phyloP scores from a whole-genome alignment of 2,329 filamentous ascomycete species.

The Cryoendolithus antarcticus region DNA sequence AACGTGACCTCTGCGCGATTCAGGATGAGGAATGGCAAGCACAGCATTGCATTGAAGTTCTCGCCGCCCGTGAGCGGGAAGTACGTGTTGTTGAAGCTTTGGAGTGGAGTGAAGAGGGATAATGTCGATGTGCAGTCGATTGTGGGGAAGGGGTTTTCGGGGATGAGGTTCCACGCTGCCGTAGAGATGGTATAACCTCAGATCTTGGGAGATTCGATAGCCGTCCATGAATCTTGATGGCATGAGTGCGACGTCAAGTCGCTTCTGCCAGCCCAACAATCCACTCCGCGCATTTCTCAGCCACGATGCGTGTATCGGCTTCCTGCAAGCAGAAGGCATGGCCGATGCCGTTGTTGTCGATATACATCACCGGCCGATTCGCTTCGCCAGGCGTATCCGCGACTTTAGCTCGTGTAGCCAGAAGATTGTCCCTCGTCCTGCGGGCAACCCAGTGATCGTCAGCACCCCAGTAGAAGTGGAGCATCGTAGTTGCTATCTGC shows the following conservation, averaged over 20 bases:
- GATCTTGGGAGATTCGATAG: too few species aligned
- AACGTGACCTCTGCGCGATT: constrained; percentile 55
- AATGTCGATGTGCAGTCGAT: constrained; percentile 90
- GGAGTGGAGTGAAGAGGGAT: constrained; percentile 56
- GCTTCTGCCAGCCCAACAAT: constrained; percentile 14
- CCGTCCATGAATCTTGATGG: too few species aligned
- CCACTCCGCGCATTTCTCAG: constrained; percentile 38
- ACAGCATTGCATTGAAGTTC: constrained; percentile 76
- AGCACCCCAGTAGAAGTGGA: constrained; percentile 48
- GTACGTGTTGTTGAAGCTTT: constrained; percentile 81
- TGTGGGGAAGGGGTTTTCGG: constrained; percentile 70
- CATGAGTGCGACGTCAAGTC: too few species aligned
- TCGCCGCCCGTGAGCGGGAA: constrained; percentile 58
- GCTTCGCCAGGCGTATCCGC: constrained; percentile 11
- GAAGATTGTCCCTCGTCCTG: constrained; percentile 43
- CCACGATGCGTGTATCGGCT: constrained; percentile 36
- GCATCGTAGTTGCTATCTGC: constrained; percentile 17
- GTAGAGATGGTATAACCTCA: constrained; percentile 6
- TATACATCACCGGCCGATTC: constrained; percentile 37
- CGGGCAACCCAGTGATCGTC: constrained; percentile 52
- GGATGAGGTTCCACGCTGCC: constrained; percentile 60
- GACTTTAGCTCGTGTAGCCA: constrained; percentile 29
- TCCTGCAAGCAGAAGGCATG: constrained; percentile 47
- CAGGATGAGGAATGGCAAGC: constrained; percentile 69
- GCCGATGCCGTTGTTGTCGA: constrained; percentile 42